Base-by-base conservation (phyloP, 2,329 filamentous ascomycete species). In the Coniochaeta ligniaria region DNA sequence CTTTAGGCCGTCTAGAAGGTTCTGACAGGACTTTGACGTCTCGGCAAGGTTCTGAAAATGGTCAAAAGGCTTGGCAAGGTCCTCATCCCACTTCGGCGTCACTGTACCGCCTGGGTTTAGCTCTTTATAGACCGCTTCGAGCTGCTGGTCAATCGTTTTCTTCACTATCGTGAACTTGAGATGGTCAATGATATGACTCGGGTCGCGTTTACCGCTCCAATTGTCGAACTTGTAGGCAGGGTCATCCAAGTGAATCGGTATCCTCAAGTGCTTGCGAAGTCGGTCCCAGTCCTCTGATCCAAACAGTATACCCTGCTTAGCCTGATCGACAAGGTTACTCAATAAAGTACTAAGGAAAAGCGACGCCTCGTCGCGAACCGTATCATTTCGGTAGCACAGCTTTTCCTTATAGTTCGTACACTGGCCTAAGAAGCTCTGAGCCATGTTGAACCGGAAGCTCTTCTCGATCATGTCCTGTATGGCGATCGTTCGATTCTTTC, bases 361-460 rank as follows among this genome's bases (percentile, higher is more conserved):
- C 0, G 82, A 83, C 3, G 74, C 69, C 0, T 70, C 59, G 12
- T 79, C 70, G 3, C 70, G 71, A 38, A 87, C 82, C 0, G 72
- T 77, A 24, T 82, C 80, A 14, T 80, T 77, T 14, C 79, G 76
- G 62, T 92, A 92, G 36, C 83, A 85, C 0, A 87, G 72, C 4
- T 74, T 77, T 58, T 90, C 86, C 62, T 89, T 88, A 69, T 80
- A 84, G 5, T 76, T 80, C 0, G 89, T 93, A 60, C 83, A 86
- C 0, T 75, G 74, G 0, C 90, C 90, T 2, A 94, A 77, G 26
- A 86, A 72, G 7, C 77, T 80, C 1, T 78, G 77, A 47, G 80
- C 71, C 69, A 84, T 78, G 33, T 83, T 83, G 68, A 90, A 90
- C 0, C 70, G 66, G 54, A 92, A 82, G 3, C 81, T 80, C 22